Base-by-base conservation (phyloP, 2,329 filamentous ascomycete genomes). In the Trichoderma asperellum region DNA sequence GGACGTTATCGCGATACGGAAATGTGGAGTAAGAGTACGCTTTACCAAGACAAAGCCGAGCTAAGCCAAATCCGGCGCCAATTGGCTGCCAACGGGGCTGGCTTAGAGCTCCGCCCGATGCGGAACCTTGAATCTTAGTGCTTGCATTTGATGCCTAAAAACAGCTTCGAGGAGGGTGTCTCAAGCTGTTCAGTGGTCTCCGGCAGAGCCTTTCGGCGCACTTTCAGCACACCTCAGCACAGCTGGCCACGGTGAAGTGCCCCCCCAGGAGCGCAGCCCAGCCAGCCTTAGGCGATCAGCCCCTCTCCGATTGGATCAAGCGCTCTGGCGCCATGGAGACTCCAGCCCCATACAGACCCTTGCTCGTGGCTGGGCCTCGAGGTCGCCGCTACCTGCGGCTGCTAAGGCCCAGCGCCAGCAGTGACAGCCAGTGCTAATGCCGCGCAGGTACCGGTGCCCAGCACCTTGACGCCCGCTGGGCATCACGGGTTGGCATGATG, bases 351-450 rank as follows among this genome's bases (percentile, higher is more conserved):
- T 43, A 24, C 29, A 24, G 47, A 21, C 29, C 65, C 57, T 57
- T 56, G 57, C 7, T 14, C 21, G 27, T n/a, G 56, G 61, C 49
- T 59, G 70, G 62, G 69, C 57, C 37, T 55, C 18, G 70, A 55
- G 63, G 70, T 68, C 69, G 11, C 70, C 64, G 72, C 73, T 74
- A 73, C 72, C 58, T 72, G 69, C 49, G 57, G 53, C 53, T 72
- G 74, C 73, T 76, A 75, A 73, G 70, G 58, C 60, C 58, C 52
- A 64, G 40, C 57, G 37, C 68, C 68, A 58, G 49, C 43, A 55
- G 21, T 53, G 55, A 37, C 37, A 56, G 35, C 29, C 27, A 27
- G 24, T 57, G 60, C 65, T 68, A 70, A 63, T 70, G 65, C 37
- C 65, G 35, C 29, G 7, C 24, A 58, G 65, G 69, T 70, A 68